Conservation (phyloP, 2,329 filamentous ascomycete genomes). For the Arthrobotrys entomopaga region DNA sequence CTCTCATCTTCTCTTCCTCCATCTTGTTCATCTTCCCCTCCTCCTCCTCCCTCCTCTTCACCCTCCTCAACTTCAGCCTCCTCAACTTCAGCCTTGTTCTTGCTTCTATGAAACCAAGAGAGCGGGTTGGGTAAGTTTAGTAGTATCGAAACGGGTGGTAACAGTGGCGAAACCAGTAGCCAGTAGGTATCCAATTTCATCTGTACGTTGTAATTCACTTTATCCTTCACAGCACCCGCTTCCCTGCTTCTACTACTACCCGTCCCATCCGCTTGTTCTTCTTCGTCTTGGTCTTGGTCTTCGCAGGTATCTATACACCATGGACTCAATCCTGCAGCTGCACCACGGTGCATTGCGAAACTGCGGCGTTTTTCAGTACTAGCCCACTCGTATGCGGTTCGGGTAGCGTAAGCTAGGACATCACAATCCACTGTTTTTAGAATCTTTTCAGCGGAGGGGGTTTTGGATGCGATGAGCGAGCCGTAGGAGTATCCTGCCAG, state of each 20-base stretch:
- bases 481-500: conserved; percentile 91
- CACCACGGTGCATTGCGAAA: conserved; percentile 44
- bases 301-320: conserved; percentile 14
- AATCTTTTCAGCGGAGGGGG: conserved; percentile 68
- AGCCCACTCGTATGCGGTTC: conserved; percentile 50
- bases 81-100: conserved; percentile 47
- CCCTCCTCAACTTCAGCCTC: conserved; percentile 52
- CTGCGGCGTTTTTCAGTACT: conserved; percentile 51
- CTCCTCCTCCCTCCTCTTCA: conserved; percentile 32
- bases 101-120: conserved; percentile 22
- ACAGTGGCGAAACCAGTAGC: conserved; percentile 54
- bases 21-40: conserved; percentile 24
- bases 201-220: conserved; percentile 42
- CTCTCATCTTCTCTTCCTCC: conserved; percentile 18
- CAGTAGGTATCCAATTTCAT: conserved; percentile 27
- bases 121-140: conserved; percentile 46
- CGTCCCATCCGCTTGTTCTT: neutral
- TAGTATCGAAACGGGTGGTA: conserved; percentile 65
- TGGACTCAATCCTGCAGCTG: conserved; percentile 24
- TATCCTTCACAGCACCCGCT: neutral
- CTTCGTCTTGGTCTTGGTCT: conserved; percentile 13
- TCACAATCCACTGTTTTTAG: conserved; percentile 64
- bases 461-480: conserved; percentile 78
- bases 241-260: neutral
- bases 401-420: conserved; percentile 50